These are phyloP conservation scores for Aquilaria agallochum DNA, from an alignment of 441 rosid genomes.

Conservation along the genomic window DNA sequence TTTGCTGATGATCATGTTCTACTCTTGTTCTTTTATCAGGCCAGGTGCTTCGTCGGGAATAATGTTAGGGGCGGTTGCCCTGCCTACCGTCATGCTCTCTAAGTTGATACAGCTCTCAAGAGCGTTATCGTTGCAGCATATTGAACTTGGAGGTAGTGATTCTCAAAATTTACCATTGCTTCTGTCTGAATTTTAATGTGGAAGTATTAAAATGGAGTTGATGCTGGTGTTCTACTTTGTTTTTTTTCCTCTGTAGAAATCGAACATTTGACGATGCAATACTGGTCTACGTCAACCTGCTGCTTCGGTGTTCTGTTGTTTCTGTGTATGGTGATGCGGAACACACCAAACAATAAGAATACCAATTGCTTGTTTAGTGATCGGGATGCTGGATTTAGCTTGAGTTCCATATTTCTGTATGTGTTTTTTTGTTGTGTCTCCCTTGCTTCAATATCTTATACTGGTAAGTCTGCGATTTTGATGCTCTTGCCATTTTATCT, in stretches of 20 bases:
- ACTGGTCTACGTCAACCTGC: conserved; percentile 69
- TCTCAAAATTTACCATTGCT: conserved; percentile 3
- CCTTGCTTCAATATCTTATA: conserved; percentile 47
- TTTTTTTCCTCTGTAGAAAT: conserved; percentile 42
- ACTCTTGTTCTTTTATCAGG: conserved; percentile 30
- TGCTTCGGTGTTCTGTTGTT: conserved; percentile 67
- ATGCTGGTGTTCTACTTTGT: conserved; percentile 1
- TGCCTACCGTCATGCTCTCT: conserved; percentile 75
- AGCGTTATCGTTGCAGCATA: conserved; percentile 45
- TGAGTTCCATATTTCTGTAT: conserved; percentile 38
- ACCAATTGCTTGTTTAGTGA: conserved; percentile 22
- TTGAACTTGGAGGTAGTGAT: conserved; percentile 73
- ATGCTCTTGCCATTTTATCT: neutral
- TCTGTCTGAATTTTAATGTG: neutral
- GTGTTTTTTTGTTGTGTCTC: conserved; percentile 54
- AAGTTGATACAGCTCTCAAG: conserved; percentile 74
- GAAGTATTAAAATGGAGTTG: conserved; percentile 6
- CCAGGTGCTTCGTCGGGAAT: conserved; percentile 92
- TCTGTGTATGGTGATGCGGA: conserved; percentile 40
- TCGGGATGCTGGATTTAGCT: conserved; percentile 42
- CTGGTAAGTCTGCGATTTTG: conserved; percentile 35
- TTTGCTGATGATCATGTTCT: neutral
- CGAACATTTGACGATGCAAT: conserved; percentile 68
- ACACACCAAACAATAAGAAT: conserved; percentile 15
- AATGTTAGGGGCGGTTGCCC: conserved; percentile 74